Evolutionary conservation across 176 grass and related monocot species (phyloP).

Genomic region (Oryza glumipatula): DNA sequence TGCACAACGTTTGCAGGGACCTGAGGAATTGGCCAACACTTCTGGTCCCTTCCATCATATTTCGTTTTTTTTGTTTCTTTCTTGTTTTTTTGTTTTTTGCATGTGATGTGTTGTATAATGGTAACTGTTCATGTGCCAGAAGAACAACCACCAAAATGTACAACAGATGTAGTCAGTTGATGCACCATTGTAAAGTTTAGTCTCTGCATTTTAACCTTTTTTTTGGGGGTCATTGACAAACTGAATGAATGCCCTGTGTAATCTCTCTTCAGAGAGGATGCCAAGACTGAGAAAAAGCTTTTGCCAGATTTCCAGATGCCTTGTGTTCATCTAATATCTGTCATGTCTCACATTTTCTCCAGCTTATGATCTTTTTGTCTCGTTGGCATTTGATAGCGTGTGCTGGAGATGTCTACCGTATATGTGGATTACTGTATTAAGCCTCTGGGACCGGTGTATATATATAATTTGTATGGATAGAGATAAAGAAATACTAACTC

Average conservation of each 20-base stretch:
- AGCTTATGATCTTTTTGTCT: too few relatives aligned
- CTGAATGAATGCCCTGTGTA: constrained; percentile 31
- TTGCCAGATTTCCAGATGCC: neutral
- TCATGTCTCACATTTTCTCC: too few relatives aligned
- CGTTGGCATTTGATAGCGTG: too few relatives aligned
- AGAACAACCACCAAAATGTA: constrained; percentile 19
- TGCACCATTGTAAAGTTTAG: constrained; percentile 44
- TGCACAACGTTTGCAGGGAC: constrained; percentile 57
- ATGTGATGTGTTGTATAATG: constrained; percentile 67
- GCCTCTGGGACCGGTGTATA: too few relatives aligned
- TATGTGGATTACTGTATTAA: too few relatives aligned
- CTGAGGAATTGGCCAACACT: constrained; percentile 20
- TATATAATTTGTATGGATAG: too few relatives aligned
- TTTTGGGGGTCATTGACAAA: constrained; percentile 19
- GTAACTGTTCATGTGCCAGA: constrained; percentile 31
- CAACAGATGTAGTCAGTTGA: constrained; percentile 43
- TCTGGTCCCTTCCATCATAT: constrained; percentile 43
- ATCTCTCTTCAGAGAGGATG: constrained; percentile 21
- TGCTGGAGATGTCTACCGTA: too few relatives aligned
- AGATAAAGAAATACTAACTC: too few relatives aligned
- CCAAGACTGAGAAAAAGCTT: neutral
- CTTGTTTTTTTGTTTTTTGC: constrained; percentile 39
- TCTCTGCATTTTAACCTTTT: constrained; percentile 45
- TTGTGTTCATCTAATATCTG: too few relatives aligned
- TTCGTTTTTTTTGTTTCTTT: neutral